Base-by-base conservation (phyloP, 208 protist species). In the Wallacemonas sp. region DNA sequence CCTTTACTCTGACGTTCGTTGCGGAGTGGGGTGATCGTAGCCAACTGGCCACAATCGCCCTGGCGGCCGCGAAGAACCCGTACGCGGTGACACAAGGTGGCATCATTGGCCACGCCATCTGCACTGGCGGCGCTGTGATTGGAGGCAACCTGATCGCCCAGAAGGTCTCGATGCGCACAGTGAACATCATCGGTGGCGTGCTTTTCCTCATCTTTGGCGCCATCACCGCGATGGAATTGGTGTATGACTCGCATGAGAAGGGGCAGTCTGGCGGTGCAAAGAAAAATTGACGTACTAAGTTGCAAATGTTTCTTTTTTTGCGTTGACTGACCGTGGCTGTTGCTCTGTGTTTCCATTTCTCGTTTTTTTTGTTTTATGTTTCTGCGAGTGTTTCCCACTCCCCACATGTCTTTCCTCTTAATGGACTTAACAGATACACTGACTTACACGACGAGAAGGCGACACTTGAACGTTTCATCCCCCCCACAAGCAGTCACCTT, bases 21-120 rank as follows among this genome's bases (percentile, higher is more conserved):
- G 97, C 97, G 19, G 97, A 99, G 83, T 98, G 96, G 95, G 97
- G 97, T n/a, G 97, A 99, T 68, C 91, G 97, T 8, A 98, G 94
- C 29, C 97, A 99, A 81, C 89, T 99, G 32, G 90, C 97, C 3
- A 99, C 97, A 24, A 98, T 98, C 57, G 90, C 93, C 9, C 78
- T 98, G 27, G 94, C 88, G 0, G 89, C 93, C 0, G 77, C 92
- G 19, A 93, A 98, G 84, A 94, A 98, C 70, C 81, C 95, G 0
- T 94, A 89, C 49, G 96, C 85, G 9, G 95, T 98, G n/a, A 97
- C 95, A 1, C 5, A 97, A 0, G 97, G 97, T 21, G 96, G 93
- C 29, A 80, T 96, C 23, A 44, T 98, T 12, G 97, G 97, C 12
- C 97, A 99, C 70, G 78, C 93, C 11, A 58, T 98, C 46, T 99